Evolutionary conservation across 805 yeast species (phyloP).

Genomic region (Candida insectorum): DNA sequence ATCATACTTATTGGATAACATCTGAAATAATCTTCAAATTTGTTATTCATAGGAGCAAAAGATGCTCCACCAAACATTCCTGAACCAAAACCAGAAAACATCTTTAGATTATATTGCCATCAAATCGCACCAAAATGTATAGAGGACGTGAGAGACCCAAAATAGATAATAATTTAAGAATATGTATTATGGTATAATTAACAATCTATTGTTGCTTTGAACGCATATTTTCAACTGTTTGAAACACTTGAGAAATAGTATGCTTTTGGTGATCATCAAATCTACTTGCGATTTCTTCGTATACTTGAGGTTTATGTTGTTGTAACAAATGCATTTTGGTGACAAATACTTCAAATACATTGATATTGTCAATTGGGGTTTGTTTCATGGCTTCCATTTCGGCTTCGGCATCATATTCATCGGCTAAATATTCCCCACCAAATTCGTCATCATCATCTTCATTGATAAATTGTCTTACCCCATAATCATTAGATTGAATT

Average conservation of each 20-base stretch:
- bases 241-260: slow-evolving; percentile 11
- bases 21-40: slow-evolving; percentile 83
- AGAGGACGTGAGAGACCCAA: too few relatives aligned
- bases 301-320: slow-evolving; percentile 43
- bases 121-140: slow-evolving; percentile 3
- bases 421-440: slow-evolving; percentile 26
- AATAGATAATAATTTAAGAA: too few relatives aligned
- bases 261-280: slow-evolving; percentile 33
- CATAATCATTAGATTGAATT: slow-evolving; percentile 38
- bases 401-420: slow-evolving; percentile 57
- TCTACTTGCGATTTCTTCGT: slow-evolving; percentile 45
- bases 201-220: too few relatives aligned
- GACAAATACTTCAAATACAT: slow-evolving; percentile 67
- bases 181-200: too few relatives aligned
- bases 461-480: slow-evolving; percentile 23
- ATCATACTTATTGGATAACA: slow-evolving; percentile 90
- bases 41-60: slow-evolving; percentile 28
- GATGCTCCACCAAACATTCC: slow-evolving; percentile 32
- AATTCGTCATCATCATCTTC: slow-evolving; percentile 29
- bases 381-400: slow-evolving; percentile 78
- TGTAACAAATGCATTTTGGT: slow-evolving; percentile 50
- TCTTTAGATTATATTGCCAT: slow-evolving; percentile 10
- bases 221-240: slow-evolving; percentile 7
- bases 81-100: slow-evolving; percentile 45
- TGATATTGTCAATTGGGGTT: slow-evolving; percentile 73